phyloP scores from a whole-genome alignment of 768 basidiomycete genomes.

The Suillus spraguei region DNA sequence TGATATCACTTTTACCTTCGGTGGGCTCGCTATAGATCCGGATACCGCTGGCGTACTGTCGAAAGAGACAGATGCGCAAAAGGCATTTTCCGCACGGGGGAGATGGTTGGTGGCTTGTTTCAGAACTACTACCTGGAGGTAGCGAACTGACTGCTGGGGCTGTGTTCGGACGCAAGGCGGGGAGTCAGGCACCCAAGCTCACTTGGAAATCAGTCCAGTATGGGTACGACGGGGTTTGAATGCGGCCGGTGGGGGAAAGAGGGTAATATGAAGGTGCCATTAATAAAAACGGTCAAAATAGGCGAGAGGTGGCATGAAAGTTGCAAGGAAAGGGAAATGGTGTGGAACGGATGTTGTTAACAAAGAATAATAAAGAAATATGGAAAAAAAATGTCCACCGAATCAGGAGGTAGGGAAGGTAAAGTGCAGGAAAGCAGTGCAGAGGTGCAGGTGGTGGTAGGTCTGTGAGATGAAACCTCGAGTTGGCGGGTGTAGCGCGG shows the following conservation, averaged over 20 bases:
- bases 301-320: background rate
- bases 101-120: constrained; percentile 69
- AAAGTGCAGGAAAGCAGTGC: background rate
- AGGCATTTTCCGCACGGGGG: constrained; percentile 67
- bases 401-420: background rate
- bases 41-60: constrained; percentile 53
- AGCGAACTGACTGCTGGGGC: constrained; percentile 67
- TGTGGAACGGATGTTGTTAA: background rate
- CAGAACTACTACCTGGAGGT: constrained; percentile 72
- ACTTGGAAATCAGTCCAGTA: constrained; percentile 7
- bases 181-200: constrained; percentile 43
- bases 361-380: background rate
- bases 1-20: constrained; percentile 76
- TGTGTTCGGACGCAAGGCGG: constrained; percentile 64
- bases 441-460: background rate
- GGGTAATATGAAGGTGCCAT: background rate
- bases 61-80: constrained; percentile 36
- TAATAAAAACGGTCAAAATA: background rate
- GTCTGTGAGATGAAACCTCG: background rate
- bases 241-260: background rate
- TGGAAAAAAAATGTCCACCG: background rate
- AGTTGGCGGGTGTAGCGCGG: background rate
- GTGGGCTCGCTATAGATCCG: constrained; percentile 63
- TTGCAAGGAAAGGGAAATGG: background rate
- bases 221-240: background rate